These are phyloP conservation scores for Malbranchea cinnamomea DNA, from an alignment of 2,329 filamentous ascomycete species.

Conservation along the genomic window DNA sequence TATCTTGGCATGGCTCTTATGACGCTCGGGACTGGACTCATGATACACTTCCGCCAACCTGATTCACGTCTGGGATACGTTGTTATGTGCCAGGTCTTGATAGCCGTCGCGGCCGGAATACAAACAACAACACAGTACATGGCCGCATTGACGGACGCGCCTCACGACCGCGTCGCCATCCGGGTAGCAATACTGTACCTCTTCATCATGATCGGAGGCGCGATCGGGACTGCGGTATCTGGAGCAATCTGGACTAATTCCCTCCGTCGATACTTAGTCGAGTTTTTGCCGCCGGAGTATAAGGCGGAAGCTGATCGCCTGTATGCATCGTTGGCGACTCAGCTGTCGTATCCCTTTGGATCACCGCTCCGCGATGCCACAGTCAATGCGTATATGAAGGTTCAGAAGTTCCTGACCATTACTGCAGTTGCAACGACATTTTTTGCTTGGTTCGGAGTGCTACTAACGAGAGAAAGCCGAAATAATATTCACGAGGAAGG, in stretches of 20 bases:
- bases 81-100: conserved; percentile 39
- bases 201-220: conserved; percentile 16
- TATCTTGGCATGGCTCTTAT: conserved; percentile 36
- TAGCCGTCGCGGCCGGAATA: conserved; percentile 36
- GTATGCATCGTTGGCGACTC: conserved; percentile 13
- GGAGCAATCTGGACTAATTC: conserved; percentile 18
- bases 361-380: conserved; percentile 30
- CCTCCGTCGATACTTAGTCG: conserved; percentile 11
- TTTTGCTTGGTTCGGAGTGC: not conserved
- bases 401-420: conserved; percentile 29
- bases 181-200: conserved; percentile 17
- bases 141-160: conserved; percentile 38
- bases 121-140: conserved; percentile 40
- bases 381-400: conserved; percentile 30
- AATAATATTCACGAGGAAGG: too few species aligned
- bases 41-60: conserved; percentile 39
- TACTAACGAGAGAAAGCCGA: too few species aligned
- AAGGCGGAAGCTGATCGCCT: conserved; percentile 11
- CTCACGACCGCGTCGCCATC: conserved; percentile 36
- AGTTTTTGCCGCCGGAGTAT: conserved; percentile 12
- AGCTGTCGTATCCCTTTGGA: conserved; percentile 23
- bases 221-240: conserved; percentile 17
- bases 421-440: conserved; percentile 12
- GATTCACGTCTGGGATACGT: conserved; percentile 34
- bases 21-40: conserved; percentile 35